Conservation (phyloP, 495 filamentous ascomycete species). For the Podospora pseudoanserina region DNA sequence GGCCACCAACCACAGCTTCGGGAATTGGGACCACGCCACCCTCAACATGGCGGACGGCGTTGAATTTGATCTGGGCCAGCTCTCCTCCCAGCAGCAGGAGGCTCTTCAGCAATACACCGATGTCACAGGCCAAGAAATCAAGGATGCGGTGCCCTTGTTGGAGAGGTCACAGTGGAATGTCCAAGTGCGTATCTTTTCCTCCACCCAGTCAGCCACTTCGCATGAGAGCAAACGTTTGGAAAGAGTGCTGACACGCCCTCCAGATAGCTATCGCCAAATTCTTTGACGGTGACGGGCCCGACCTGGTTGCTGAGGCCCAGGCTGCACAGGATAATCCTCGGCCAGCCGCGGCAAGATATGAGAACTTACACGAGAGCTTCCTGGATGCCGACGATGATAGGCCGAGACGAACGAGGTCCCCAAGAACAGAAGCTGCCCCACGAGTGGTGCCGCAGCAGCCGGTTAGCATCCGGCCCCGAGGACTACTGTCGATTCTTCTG, state of each 20-base stretch:
- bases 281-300: constrained; percentile 90
- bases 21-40: not conserved
- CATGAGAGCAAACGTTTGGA: not conserved
- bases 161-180: constrained; percentile 94
- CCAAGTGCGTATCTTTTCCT: constrained; percentile 53
- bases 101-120: constrained; percentile 83
- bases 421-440: constrained; percentile 61
- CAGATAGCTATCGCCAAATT: constrained; percentile 95
- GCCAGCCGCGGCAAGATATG: constrained; percentile 55
- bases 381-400: constrained; percentile 29
- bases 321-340: constrained; percentile 58
- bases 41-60: constrained; percentile 34
- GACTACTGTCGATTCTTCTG: constrained; percentile 72
- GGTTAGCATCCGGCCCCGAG: constrained; percentile 61
- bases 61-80: constrained; percentile 60
- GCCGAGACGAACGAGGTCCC: constrained; percentile 31
- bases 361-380: constrained; percentile 64
- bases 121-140: constrained; percentile 77
- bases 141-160: constrained; percentile 75
- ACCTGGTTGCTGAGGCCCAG: constrained; percentile 73
- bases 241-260: not conserved
- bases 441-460: constrained; percentile 74
- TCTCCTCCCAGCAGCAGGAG: constrained; percentile 70
- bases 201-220: not conserved
- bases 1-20: not conserved